phyloP scores from a whole-genome alignment of 2,329 filamentous ascomycete species.

The Colletotrichum higginsianum region DNA sequence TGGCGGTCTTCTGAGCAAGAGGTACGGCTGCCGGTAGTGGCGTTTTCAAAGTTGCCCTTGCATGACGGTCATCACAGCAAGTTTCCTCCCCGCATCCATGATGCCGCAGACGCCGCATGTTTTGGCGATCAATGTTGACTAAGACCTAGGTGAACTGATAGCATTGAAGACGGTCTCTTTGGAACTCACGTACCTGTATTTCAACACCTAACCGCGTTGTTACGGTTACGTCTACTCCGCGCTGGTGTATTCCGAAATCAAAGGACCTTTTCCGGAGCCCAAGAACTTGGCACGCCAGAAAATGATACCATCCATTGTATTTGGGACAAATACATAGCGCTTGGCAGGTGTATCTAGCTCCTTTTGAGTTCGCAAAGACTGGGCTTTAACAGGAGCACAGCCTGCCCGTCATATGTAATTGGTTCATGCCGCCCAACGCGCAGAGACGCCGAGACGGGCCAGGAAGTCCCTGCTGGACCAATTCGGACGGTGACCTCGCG shows the following conservation, averaged over 20 bases:
- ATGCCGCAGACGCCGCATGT: not conserved
- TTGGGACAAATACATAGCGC: not conserved
- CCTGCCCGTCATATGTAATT: not conserved
- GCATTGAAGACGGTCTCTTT: no score
- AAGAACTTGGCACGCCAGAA: not conserved
- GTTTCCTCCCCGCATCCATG: not conserved
- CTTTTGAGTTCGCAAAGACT: not conserved
- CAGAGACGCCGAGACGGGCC: constrained; percentile 20
- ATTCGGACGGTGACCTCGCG: constrained; percentile 28
- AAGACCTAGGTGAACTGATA: no score
- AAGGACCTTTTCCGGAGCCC: no score
- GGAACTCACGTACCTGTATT: no score
- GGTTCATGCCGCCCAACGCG: not conserved
- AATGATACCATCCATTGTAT: not conserved
- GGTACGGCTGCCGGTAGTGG: not conserved
- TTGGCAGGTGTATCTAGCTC: not conserved
- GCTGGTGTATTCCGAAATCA: no score
- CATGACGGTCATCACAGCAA: not conserved
- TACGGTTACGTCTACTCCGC: no score
- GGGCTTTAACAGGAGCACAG: not conserved
- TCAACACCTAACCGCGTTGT: no score
- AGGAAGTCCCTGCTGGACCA: constrained; percentile 27
- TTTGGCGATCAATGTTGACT: not conserved
- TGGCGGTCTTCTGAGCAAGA: not conserved
- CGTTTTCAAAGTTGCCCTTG: not conserved